Evolutionary conservation across 495 filamentous ascomycete genomes (phyloP).

Genomic region (Aspergillus coremiiformis): DNA sequence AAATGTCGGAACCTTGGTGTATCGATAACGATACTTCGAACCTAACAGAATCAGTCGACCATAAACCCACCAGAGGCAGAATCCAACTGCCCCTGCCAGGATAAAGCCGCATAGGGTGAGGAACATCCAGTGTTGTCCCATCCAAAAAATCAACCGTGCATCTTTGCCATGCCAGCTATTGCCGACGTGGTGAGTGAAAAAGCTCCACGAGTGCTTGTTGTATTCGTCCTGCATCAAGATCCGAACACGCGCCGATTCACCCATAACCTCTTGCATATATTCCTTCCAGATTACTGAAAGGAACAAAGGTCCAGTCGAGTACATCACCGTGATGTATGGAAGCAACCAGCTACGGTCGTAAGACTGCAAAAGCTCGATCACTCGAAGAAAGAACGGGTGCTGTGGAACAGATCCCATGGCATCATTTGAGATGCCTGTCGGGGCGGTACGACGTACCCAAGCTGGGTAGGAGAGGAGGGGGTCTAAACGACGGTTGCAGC

Average conservation of each 20-base stretch:
- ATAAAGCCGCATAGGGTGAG: conserved; percentile 59
- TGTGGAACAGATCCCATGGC: conserved; percentile 74
- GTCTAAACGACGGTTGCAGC: conserved; percentile 74
- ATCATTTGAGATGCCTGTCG: conserved; percentile 86
- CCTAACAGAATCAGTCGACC: conserved; percentile 42
- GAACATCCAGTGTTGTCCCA: conserved; percentile 68
- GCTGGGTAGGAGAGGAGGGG: conserved; percentile 73
- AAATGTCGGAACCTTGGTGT: conserved; percentile 29
- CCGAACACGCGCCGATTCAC: conserved; percentile 39
- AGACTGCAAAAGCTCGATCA: conserved; percentile 59
- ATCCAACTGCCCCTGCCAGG: conserved; percentile 50
- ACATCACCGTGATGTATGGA: conserved; percentile 88
- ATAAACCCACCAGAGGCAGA: conserved; percentile 51
- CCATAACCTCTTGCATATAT: conserved; percentile 47
- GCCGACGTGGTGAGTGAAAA: conserved; percentile 68
- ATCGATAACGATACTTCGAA: conserved; percentile 38
- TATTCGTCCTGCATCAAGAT: conserved; percentile 62
- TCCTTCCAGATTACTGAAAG: conserved; percentile 79
- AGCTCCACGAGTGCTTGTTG: conserved; percentile 63
- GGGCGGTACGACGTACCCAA: conserved; percentile 72
- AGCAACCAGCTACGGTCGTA: conserved; percentile 73
- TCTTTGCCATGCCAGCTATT: conserved; percentile 74
- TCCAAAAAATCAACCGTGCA: conserved; percentile 71
- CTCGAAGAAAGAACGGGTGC: conserved; percentile 74
- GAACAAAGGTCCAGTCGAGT: conserved; percentile 77